A percentile compares a stretch with the other conserved stretches of the same genome.
These are phyloP conservation scores for Glycyrrhiza uralensis DNA, from an alignment of 306 rosid species.

Conservation along the genomic window DNA sequence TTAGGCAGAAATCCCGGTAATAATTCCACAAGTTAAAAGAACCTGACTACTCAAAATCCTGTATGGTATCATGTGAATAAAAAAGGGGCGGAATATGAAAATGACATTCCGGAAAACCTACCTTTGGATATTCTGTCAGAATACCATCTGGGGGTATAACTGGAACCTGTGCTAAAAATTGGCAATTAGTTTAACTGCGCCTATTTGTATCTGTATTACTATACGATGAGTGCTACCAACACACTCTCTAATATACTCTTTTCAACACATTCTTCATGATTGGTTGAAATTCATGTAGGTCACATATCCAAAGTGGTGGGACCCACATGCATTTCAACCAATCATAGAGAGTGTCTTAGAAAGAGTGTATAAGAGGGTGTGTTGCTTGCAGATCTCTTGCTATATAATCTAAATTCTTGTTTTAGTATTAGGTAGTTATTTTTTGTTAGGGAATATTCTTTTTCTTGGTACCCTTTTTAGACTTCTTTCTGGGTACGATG, in stretches of 20 bases:
- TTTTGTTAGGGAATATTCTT: conserved; percentile 58
- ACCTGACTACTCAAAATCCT: conserved; percentile 36
- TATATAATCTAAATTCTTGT: conserved; percentile 32
- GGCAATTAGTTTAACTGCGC: conserved; percentile 49
- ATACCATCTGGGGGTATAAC: conserved; percentile 58
- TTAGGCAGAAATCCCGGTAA: conserved; percentile 27
- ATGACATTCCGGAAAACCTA: conserved; percentile 43
- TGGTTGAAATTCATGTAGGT: too few species aligned
- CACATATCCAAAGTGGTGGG: too few species aligned
- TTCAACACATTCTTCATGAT: too few species aligned
- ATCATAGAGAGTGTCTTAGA: too few species aligned
- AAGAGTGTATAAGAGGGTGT: too few species aligned
- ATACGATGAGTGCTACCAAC: too few species aligned
- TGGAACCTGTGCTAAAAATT: conserved; percentile 57
- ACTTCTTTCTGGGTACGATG: conserved; percentile 46
- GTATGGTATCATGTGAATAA: conserved; percentile 28
- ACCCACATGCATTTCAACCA: too few species aligned
- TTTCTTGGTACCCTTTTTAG: conserved; percentile 48
- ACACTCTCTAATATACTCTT: too few species aligned
- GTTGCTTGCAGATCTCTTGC: too few species aligned
- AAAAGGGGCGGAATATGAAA: conserved; percentile 26
- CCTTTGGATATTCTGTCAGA: conserved; percentile 54
- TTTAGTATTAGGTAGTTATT: conserved; percentile 32
- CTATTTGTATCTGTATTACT: conserved; percentile 54
- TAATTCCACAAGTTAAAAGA: conserved; percentile 17